Evolutionary conservation across 148 eudicot genomes (phyloP), one percentile per base, ranked within the genome.

Genomic region (Fagopyrum esculentum): DNA sequence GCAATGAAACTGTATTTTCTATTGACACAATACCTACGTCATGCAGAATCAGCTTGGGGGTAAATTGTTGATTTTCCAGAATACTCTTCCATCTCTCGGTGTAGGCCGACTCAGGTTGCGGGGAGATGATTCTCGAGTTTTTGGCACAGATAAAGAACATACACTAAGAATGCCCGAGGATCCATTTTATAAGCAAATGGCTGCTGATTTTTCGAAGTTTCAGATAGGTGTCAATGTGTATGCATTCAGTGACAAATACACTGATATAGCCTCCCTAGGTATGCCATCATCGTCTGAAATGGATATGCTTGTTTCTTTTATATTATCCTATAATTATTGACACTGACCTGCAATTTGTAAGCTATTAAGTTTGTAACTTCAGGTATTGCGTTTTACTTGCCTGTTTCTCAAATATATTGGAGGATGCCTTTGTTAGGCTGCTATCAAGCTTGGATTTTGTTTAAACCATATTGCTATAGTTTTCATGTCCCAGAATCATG

Each of bases 161-260:
- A 75, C 85, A 5, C 76, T 90, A 73, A 88, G 99, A 83, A 78
- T 90, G 48, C 86, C 99, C 30, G 99, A 95, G 78, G 97, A 95
- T 88, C 89, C 97, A 61, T 95, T 95, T 78, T 95, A 95, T 85
- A 95, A 95, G 84, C 99, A 95, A 83, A 95, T 90, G 97, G 99
- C 99, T 79, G 99, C 97, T 78, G 97, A 95, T 84, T 87, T 89
- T 72, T 89, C 97, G 9, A 95, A 95, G 86, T 87, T 77, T 80
- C 97, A 95, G 92, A 90, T 95, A 81, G 92, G 90, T 55, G 92
- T 90, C 44, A 92, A 95, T 75, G 81, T 92, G 11, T 95, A 92
- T 82, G 97, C 99, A 57, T 89, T 92, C 84, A 92, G 99, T 81
- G 99, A 95, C 83, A 95, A 95, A 82, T 95, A 92, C 83, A 89